Conservation (phyloP, 1,284 basidiomycete genomes). For the Inonotus obliquus region DNA sequence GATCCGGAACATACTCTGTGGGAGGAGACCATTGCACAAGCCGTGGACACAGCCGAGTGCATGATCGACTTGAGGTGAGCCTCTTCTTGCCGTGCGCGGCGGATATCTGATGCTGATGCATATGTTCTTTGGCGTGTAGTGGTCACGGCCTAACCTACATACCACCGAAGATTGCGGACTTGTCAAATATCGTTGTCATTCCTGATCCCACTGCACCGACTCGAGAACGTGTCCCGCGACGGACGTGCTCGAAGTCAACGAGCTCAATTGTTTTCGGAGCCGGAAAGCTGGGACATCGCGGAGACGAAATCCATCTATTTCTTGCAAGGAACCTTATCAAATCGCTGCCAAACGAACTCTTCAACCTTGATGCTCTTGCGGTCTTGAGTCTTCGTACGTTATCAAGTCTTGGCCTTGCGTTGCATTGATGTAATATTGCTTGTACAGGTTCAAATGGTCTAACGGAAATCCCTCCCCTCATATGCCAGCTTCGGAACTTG, state of each 20-base stretch:
- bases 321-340: slow-evolving; percentile 45
- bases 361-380: slow-evolving; percentile 45
- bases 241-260: slow-evolving; percentile 18
- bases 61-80: slow-evolving; percentile 39
- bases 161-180: slow-evolving; percentile 37
- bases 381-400: slow-evolving; percentile 52
- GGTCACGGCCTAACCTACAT: slow-evolving; percentile 35
- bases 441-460: slow-evolving; percentile 51
- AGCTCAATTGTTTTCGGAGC: slow-evolving; percentile 17
- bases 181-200: slow-evolving; percentile 37
- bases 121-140: slow-evolving; percentile 21
- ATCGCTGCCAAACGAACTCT: slow-evolving; percentile 47
- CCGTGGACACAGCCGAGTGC: slow-evolving; percentile 34
- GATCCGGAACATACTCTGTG: slow-evolving; percentile 34
- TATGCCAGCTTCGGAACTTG: slow-evolving; percentile 48
- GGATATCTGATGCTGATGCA: background rate
- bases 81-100: background rate
- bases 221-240: slow-evolving; percentile 12
- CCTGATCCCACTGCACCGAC: slow-evolving; percentile 1
- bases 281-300: slow-evolving; percentile 26
- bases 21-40: slow-evolving; percentile 36
- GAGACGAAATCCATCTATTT: slow-evolving; percentile 41
- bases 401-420: slow-evolving; percentile 8
- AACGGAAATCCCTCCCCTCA: slow-evolving; percentile 59
- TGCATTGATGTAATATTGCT: background rate